Evolutionary conservation across 768 basidiomycete genomes (phyloP).

Genomic region (Lactifluus echinatus): DNA sequence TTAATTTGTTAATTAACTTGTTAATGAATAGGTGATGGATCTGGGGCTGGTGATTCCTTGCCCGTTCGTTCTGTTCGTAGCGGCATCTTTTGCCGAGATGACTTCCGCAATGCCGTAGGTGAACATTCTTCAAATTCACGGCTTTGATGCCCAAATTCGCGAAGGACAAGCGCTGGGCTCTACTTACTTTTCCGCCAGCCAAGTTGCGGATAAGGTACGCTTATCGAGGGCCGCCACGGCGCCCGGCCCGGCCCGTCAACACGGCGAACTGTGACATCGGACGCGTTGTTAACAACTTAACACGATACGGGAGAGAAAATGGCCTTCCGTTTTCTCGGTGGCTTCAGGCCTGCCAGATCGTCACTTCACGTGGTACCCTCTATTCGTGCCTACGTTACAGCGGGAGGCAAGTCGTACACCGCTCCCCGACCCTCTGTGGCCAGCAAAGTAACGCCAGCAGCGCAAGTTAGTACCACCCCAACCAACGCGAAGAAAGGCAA

Average conservation of each 20-base stretch:
- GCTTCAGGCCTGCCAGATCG: background rate
- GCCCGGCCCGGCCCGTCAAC: background rate
- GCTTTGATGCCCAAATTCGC: background rate
- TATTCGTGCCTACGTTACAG: conserved; percentile 6
- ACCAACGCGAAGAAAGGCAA: conserved; percentile 22
- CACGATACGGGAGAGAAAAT: background rate
- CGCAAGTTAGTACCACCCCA: conserved; percentile 28
- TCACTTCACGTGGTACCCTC: conserved; percentile 1
- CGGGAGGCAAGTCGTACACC: conserved; percentile 2
- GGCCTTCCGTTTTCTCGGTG: background rate
- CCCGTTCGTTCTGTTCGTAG: conserved; percentile 58
- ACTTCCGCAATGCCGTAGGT: conserved; percentile 66
- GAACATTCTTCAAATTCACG: too few species aligned
- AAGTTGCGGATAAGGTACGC: too few species aligned
- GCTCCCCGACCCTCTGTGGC: conserved; percentile 4
- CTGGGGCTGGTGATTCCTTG: conserved; percentile 70
- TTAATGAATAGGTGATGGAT: conserved; percentile 63
- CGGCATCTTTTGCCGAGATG: conserved; percentile 65
- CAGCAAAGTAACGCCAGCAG: conserved; percentile 19
- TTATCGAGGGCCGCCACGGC: too few species aligned
- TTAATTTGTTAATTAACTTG: background rate
- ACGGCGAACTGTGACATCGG: too few species aligned
- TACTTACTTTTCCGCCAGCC: conserved; percentile 78
- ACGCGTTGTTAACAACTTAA: background rate
- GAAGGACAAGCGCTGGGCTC: conserved; percentile 66